These are phyloP conservation scores for Aspergillus steynii DNA, from an alignment of 495 filamentous ascomycete genomes.

Conservation along the genomic window DNA sequence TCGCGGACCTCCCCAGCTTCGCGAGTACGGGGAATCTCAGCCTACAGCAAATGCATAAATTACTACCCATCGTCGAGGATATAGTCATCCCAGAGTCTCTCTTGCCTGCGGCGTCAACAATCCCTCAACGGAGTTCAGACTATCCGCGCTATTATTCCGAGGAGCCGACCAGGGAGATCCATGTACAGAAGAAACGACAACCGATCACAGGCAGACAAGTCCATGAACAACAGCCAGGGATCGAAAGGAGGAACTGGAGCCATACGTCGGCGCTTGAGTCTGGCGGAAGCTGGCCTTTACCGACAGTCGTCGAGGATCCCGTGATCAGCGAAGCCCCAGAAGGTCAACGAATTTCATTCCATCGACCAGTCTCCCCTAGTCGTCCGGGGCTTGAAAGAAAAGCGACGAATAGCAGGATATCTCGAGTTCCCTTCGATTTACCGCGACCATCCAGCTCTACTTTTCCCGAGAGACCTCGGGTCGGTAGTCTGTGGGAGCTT, in stretches of 20 bases:
- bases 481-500: not conserved
- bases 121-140: not conserved
- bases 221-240: not conserved
- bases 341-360: not conserved
- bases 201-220: not conserved
- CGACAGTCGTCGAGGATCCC: not conserved
- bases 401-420: not conserved
- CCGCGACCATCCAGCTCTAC: not conserved
- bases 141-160: not conserved
- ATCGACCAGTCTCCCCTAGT: not conserved
- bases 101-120: not conserved
- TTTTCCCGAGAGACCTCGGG: not conserved
- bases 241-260: not conserved
- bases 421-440: not conserved
- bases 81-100: conserved; percentile 5
- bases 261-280: not conserved
- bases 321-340: not conserved
- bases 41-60: not conserved
- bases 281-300: not conserved
- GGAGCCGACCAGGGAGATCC: not conserved
- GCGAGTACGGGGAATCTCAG: not conserved
- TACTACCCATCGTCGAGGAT: not conserved
- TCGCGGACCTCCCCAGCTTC: not conserved
- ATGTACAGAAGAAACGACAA: not conserved
- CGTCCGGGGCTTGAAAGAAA: not conserved